Conservation (phyloP, 148 eudicot species). For the Chenopodium suecicum region DNA sequence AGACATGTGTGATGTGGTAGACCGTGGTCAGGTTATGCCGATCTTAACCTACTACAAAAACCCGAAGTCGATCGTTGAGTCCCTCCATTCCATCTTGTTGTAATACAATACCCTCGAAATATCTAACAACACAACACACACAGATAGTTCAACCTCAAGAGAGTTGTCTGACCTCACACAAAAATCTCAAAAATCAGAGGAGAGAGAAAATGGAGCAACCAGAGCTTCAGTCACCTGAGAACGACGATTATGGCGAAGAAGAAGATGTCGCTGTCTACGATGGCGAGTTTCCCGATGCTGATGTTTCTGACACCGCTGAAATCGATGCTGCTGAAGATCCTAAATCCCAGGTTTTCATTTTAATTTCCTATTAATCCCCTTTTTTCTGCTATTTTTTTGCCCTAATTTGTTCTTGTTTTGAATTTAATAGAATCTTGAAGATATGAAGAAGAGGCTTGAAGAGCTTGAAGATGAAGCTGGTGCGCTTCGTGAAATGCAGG, state of each 20-base stretch:
- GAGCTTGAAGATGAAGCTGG: constrained; percentile 42
- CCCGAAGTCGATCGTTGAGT: too few species aligned
- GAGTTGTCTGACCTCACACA: not conserved
- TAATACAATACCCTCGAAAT: too few species aligned
- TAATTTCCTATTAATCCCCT: not conserved
- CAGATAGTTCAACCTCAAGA: not conserved
- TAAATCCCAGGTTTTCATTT: constrained; percentile 20
- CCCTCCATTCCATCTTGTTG: too few species aligned
- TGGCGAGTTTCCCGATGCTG: constrained; percentile 20
- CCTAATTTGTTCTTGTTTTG: not conserved
- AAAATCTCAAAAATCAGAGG: not conserved
- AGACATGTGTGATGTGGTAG: too few species aligned
- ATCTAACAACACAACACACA: not conserved
- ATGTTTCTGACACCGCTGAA: constrained; percentile 8
- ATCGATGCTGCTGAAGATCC: constrained; percentile 26
- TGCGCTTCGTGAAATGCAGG: constrained; percentile 41
- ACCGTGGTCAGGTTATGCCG: too few species aligned
- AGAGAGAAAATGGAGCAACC: constrained; percentile 31
- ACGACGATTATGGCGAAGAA: constrained; percentile 25
- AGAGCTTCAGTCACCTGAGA: constrained; percentile 19
- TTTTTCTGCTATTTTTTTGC: not conserved
- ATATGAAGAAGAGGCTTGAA: constrained; percentile 32
- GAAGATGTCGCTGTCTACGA: constrained; percentile 13
- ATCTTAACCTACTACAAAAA: too few species aligned
- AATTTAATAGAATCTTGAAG: constrained; percentile 27